Evolutionary conservation across 2,329 filamentous ascomycete species (phyloP).

Genomic region (Cryphonectria carpinicola): DNA sequence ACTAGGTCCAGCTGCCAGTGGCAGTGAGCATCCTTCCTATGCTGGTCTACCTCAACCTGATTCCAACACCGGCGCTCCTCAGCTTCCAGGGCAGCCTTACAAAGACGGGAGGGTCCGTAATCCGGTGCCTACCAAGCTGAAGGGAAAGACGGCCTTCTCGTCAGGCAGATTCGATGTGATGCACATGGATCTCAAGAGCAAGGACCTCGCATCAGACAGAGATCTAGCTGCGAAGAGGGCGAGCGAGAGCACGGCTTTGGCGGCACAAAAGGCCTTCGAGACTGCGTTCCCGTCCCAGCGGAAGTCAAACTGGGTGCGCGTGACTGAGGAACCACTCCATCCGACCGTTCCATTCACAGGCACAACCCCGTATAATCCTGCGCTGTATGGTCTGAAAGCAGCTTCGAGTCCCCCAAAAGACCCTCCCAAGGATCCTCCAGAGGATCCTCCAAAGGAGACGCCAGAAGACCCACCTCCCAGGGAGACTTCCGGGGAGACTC

Average conservation of each 20-base stretch:
- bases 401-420: constrained; percentile 23
- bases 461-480: too few species aligned
- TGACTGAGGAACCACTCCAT: constrained; percentile 20
- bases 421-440: background rate
- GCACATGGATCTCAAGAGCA: constrained; percentile 57
- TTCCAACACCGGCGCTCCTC: constrained; percentile 30
- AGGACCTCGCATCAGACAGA: constrained; percentile 51
- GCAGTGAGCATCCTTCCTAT: constrained; percentile 6
- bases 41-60: constrained; percentile 33
- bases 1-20: constrained; percentile 7
- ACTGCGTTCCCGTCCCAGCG: constrained; percentile 47
- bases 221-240: constrained; percentile 62
- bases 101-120: constrained; percentile 58
- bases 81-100: constrained; percentile 33
- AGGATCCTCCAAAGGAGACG: background rate
- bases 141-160: constrained; percentile 59
- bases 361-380: constrained; percentile 26
- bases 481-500: background rate
- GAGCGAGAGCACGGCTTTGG: constrained; percentile 63
- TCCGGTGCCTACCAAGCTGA: constrained; percentile 64
- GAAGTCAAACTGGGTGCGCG: constrained; percentile 28
- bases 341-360: constrained; percentile 25
- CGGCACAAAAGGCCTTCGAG: constrained; percentile 59
- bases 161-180: constrained; percentile 67
- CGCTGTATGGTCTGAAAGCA: constrained; percentile 26